phyloP scores from a whole-genome alignment of 2,329 filamentous ascomycete genomes.

The Pseudocercospora crystallina region DNA sequence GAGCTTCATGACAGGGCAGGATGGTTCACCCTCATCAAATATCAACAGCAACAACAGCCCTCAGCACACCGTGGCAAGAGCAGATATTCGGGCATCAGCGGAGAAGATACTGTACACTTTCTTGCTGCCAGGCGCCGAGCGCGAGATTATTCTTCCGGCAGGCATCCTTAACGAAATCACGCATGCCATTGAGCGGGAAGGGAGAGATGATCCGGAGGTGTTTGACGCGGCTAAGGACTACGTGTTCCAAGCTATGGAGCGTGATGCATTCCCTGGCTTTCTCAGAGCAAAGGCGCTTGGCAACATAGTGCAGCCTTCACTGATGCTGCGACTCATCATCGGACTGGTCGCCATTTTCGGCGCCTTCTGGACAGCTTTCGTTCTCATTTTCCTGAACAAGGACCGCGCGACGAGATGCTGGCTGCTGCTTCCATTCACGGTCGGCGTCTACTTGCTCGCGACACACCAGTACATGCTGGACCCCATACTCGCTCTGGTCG shows the following conservation, averaged over 20 bases:
- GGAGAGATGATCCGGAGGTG: slow-evolving; percentile 92
- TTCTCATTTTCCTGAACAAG: slow-evolving; percentile 86
- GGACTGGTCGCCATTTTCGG: slow-evolving; percentile 85
- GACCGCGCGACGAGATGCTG: slow-evolving; percentile 74
- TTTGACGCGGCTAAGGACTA: slow-evolving; percentile 98
- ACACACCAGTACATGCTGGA: slow-evolving; percentile 97
- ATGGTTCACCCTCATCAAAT: slow-evolving; percentile 35
- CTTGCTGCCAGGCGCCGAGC: slow-evolving; percentile 87
- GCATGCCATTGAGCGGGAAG: slow-evolving; percentile 81
- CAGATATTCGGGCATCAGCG: slow-evolving; percentile 87
- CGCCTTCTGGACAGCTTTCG: slow-evolving; percentile 90
- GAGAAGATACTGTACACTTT: slow-evolving; percentile 99
- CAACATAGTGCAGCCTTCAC: slow-evolving; percentile 88
- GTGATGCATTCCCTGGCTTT: slow-evolving; percentile 98
- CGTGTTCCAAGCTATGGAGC: slow-evolving; percentile 99
- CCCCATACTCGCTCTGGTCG: slow-evolving; percentile 82
- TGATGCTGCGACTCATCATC: slow-evolving; percentile 80
- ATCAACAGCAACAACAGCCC: slow-evolving; percentile 76
- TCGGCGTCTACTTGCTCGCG: slow-evolving; percentile 83
- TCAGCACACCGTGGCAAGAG: slow-evolving; percentile 76
- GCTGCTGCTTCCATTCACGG: slow-evolving; percentile 88
- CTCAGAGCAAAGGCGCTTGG: slow-evolving; percentile 91
- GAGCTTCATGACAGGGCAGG: slow-evolving; percentile 59
- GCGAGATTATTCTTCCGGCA: slow-evolving; percentile 90
- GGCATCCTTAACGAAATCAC: slow-evolving; percentile 85